Evolutionary conservation across 129 eudicot species (phyloP), one percentile per base, ranked within the genome.

Genomic region (Lactuca saligna): DNA sequence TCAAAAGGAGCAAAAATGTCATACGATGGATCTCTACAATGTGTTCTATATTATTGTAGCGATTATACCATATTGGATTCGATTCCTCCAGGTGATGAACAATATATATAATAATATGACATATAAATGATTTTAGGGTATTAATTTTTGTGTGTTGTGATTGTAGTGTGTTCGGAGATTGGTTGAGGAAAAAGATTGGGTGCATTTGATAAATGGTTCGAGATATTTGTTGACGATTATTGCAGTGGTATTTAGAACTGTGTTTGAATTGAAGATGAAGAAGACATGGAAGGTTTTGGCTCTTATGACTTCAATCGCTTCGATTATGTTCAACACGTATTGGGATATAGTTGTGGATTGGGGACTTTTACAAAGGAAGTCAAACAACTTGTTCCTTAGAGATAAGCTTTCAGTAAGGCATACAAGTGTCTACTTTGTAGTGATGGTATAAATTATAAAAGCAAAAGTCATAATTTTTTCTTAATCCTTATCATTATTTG

Each of bases 331-430:
- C 17, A 87, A 85, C 64, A 79, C 89, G 11, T 90, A 87, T 46
- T 90, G 97, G 97, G 97, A 87, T 79, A 77, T 87, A 49, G 87
- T 81, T n/a, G 67, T 82, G 8, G 95, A 90, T 59, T 90, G 97
- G 97, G 97, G 97, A 17, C 95, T 90, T 65, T 67, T 90, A 7
- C 87, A 78, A 55, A 57, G 82, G 54, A 78, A 76, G 14, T 90
- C 97, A 17, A 90, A 79, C 35, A 79, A 90, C 73, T 63, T 65
- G 55, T 85, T 82, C 54, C 77, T 90, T 46, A 81, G 95, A 34
- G 87, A 90, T 50, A 87, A 83, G 66, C 87, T 87, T 66, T 37
- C 82, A 20, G 77, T 90, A 38, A 59, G 87, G 4, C 81, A 59
- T 64, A 90, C 64, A 82, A 79, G 79, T 63, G 76, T 90, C 9